A percentile compares a stretch with the other conserved stretches of the same genome.
Conservation (phyloP, 2,329 filamentous ascomycete species). For the Trichoderma breve region DNA sequence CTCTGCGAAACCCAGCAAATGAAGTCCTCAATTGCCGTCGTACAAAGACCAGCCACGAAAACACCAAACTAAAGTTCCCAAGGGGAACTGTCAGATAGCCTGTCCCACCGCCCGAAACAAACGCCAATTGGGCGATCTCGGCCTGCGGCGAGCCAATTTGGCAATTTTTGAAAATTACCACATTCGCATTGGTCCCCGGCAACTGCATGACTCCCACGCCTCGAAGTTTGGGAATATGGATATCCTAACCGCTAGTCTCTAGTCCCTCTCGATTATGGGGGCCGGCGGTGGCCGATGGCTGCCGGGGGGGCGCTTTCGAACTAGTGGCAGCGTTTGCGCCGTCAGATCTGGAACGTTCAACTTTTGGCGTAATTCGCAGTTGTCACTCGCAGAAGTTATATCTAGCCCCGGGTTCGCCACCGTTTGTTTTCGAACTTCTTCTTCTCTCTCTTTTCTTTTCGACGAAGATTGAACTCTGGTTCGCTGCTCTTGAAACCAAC, state of each 20-base stretch:
- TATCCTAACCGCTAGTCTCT: background rate
- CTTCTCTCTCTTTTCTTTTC: background rate
- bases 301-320: background rate
- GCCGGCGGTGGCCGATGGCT: conserved; percentile 20
- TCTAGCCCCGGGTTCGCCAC: conserved; percentile 9
- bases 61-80: background rate
- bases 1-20: background rate
- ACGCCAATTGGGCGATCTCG: conserved; percentile 4
- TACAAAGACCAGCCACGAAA: background rate
- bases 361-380: background rate
- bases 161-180: conserved; percentile 11
- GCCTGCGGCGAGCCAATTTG: conserved; percentile 14
- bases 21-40: background rate
- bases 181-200: conserved; percentile 1
- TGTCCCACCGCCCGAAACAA: background rate
- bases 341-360: background rate
- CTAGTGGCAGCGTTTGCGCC: conserved; percentile 8
- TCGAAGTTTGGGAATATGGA: background rate
- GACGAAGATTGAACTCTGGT: background rate
- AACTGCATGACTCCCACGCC: conserved; percentile 12
- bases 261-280: background rate
- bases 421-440: background rate
- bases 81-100: background rate
- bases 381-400: background rate
- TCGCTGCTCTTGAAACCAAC: background rate